Percentiles rank a stretch among this genome's conserved stretches.
Evolutionary conservation across 225 moss, liverwort and hornwort genomes (phyloP).

Genomic region (Antitrichia curtipendula): DNA sequence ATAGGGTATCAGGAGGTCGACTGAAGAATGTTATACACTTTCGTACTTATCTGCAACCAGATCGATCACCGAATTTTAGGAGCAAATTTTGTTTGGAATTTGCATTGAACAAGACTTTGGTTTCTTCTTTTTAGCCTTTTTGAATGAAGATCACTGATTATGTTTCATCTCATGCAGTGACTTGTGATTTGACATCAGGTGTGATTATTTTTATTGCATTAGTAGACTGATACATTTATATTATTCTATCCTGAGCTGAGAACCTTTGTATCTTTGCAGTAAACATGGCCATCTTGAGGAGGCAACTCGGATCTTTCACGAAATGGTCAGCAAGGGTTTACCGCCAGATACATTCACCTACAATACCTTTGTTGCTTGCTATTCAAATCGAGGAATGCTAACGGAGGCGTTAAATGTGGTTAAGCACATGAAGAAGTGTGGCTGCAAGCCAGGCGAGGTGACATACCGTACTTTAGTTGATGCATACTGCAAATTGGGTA

Average conservation of each 20-base stretch:
- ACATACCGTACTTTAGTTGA: slow-evolving; percentile 84
- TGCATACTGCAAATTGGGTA: slow-evolving; percentile 81
- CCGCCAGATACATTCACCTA: slow-evolving; percentile 75
- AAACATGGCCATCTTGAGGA: slow-evolving; percentile 79
- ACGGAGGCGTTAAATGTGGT: slow-evolving; percentile 73
- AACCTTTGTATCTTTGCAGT: slow-evolving; percentile 14
- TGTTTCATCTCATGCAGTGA: background rate
- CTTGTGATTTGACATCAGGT: background rate
- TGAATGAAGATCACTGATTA: background rate
- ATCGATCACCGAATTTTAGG: background rate
- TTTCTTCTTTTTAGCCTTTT: background rate
- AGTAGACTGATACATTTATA: background rate
- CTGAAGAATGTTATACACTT: background rate
- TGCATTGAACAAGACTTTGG: background rate
- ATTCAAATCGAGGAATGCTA: slow-evolving; percentile 85
- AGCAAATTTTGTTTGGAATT: background rate
- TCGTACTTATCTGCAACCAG: background rate
- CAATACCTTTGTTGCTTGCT: slow-evolving; percentile 82
- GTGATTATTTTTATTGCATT: background rate
- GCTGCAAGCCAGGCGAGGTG: slow-evolving; percentile 72
- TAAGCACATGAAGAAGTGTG: slow-evolving; percentile 80
- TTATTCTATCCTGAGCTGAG: background rate
- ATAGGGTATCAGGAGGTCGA: background rate
- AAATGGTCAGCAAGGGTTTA: slow-evolving; percentile 67
- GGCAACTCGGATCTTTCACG: slow-evolving; percentile 83